Percentiles rank a stretch among this genome's conserved stretches.
Evolutionary conservation across 2,329 filamentous ascomycete genomes (phyloP).

Genomic region (Monosporascus sp.): DNA sequence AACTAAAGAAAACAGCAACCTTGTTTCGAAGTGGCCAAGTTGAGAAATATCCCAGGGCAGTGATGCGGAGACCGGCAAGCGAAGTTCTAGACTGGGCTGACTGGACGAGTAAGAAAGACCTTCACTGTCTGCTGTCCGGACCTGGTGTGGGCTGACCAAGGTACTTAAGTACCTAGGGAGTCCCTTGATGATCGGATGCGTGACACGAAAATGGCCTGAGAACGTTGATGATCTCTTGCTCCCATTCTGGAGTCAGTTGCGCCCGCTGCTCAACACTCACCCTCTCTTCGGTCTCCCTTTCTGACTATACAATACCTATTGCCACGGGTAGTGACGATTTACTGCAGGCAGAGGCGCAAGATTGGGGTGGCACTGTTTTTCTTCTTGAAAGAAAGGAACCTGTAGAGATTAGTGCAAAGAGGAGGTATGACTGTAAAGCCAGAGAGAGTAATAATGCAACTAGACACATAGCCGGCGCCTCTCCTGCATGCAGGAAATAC

Average conservation of each 20-base stretch:
- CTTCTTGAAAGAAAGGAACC: background rate
- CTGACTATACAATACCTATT: background rate
- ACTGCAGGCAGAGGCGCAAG: background rate
- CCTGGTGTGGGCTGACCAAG: slow-evolving; percentile 7
- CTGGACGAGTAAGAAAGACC: slow-evolving; percentile 6
- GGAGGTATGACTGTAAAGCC: background rate
- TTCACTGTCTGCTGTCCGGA: slow-evolving; percentile 8
- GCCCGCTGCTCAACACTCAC: background rate
- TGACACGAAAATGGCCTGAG: background rate
- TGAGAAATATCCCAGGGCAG: background rate
- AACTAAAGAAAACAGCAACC: background rate
- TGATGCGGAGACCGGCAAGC: slow-evolving; percentile 3
- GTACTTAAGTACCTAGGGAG: slow-evolving; percentile 11
- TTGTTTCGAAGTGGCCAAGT: background rate
- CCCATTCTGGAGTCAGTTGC: background rate
- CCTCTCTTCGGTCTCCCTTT: background rate
- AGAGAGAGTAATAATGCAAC: background rate
- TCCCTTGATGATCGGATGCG: slow-evolving; percentile 9
- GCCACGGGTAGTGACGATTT: background rate
- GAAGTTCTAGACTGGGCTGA: slow-evolving; percentile 12
- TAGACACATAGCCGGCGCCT: background rate
- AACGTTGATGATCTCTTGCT: background rate
- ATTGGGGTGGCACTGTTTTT: background rate
- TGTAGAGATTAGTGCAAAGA: background rate
- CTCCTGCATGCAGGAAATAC: background rate